phyloP scores from a whole-genome alignment of 2,329 filamentous ascomycete genomes.

The Parastagonospora nodorum region DNA sequence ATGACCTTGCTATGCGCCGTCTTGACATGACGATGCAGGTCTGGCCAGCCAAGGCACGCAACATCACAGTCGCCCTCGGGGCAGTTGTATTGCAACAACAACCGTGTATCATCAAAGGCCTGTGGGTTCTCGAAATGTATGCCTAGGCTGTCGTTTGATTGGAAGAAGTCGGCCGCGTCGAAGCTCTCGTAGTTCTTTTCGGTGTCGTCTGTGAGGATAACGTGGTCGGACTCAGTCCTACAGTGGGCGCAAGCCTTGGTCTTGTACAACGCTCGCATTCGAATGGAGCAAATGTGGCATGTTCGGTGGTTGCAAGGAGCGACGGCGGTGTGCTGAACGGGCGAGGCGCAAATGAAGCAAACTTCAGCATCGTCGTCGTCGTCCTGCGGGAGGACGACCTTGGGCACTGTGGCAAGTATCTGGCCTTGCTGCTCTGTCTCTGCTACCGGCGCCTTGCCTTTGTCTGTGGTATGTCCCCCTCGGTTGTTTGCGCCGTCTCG shows the following conservation, averaged over 20 bases:
- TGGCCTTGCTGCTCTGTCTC: conserved; percentile 13
- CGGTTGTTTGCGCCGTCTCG: conserved; percentile 40
- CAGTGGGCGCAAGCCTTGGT: conserved; percentile 97
- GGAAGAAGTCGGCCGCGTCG: conserved; percentile 70
- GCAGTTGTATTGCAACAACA: conserved; percentile 92
- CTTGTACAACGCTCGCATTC: conserved; percentile 93
- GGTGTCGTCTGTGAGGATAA: conserved; percentile 89
- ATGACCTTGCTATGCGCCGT: conserved; percentile 82
- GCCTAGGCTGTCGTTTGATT: conserved; percentile 81
- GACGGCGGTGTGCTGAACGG: conserved; percentile 83
- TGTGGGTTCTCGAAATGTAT: conserved; percentile 89
- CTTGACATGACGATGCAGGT: conserved; percentile 81
- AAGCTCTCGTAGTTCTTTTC: conserved; percentile 89
- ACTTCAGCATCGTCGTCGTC: conserved; percentile 65
- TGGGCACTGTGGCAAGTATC: conserved; percentile 7
- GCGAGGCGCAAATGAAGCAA: conserved; percentile 97
- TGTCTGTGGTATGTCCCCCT: conserved; percentile 28
- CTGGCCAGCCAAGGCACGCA: conserved; percentile 80
- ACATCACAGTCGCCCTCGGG: conserved; percentile 84
- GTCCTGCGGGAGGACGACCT: conserved; percentile 9
- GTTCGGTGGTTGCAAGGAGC: conserved; percentile 95
- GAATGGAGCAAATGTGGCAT: conserved; percentile 92
- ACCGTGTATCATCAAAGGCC: conserved; percentile 87
- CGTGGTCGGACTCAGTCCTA: conserved; percentile 76
- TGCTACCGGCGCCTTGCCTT: conserved; percentile 31